These are phyloP conservation scores for Ocimum tenuiflorum DNA, from an alignment of 257 asterid genomes.

Conservation along the genomic window DNA sequence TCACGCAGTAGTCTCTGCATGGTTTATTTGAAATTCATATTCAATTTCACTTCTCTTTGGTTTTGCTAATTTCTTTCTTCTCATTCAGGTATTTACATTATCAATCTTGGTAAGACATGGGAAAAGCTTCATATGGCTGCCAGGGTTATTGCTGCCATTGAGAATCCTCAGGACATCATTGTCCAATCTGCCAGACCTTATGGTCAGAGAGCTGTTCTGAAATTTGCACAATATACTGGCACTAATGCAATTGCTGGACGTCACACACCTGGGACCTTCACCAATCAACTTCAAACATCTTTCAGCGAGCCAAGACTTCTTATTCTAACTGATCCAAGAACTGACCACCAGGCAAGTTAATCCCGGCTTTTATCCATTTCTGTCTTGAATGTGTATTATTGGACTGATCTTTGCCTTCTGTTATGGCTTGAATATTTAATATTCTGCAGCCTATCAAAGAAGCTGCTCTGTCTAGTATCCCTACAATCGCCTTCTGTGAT, in stretches of 20 bases:
- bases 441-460: constrained; percentile 45
- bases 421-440: not conserved
- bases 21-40: too few species aligned
- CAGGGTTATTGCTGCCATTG: constrained; percentile 36
- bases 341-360: constrained; percentile 33
- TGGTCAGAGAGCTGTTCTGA: constrained; percentile 44
- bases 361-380: not conserved
- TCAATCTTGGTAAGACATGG: constrained; percentile 42
- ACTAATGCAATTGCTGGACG: constrained; percentile 40
- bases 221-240: constrained; percentile 40
- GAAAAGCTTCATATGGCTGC: constrained; percentile 44
- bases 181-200: constrained; percentile 45
- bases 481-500: constrained; percentile 45
- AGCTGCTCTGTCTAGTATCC: constrained; percentile 40
- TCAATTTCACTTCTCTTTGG: not conserved
- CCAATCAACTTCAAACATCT: constrained; percentile 37
- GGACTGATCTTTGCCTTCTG: not conserved
- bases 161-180: constrained; percentile 41
- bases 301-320: constrained; percentile 41
- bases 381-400: not conserved
- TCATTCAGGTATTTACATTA: constrained; percentile 36
- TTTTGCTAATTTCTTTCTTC: not conserved
- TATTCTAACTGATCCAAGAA: constrained; percentile 36
- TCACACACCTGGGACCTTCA: constrained; percentile 44
- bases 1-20: too few species aligned